Percentiles rank a stretch among this genome's conserved stretches.
phyloP scores from a whole-genome alignment of 169 alveolate species.

The Ophryocystis elektroscirrha region DNA sequence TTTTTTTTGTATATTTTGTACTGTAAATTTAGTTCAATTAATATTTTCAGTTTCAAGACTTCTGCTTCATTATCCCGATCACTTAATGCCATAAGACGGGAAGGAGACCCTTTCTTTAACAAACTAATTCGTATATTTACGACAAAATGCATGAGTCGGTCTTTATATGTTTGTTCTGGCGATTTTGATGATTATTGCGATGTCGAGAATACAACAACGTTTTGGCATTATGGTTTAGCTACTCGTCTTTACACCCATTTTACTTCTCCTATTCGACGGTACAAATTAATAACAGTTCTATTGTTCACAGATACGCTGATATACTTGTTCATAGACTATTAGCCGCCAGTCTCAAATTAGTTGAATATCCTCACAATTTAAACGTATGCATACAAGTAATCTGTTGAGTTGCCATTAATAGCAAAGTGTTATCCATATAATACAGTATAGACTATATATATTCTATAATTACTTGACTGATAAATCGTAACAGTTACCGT shows the following conservation, averaged over 20 bases:
- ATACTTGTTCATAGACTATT: conserved; percentile 28
- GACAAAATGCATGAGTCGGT: conserved; percentile 75
- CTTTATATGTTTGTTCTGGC: conserved; percentile 35
- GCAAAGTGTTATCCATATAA: not conserved
- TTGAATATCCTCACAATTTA: too few species aligned
- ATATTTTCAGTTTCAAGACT: not conserved
- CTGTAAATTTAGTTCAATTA: not conserved
- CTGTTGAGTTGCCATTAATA: not conserved
- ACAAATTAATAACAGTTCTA: conserved; percentile 79
- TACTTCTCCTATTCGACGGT: conserved; percentile 97
- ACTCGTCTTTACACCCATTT: conserved; percentile 93
- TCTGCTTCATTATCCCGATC: conserved; percentile 17
- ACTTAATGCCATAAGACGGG: conserved; percentile 11
- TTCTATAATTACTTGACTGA: too few species aligned
- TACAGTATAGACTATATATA: not conserved
- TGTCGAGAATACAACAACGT: too few species aligned
- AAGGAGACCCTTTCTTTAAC: conserved; percentile 55
- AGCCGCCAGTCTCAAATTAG: too few species aligned
- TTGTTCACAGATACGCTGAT: conserved; percentile 18
- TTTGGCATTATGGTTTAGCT: conserved; percentile 81
- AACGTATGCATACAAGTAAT: too few species aligned
- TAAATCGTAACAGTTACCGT: too few species aligned
- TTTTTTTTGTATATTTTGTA: too few species aligned
- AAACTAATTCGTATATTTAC: conserved; percentile 60
- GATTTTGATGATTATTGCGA: conserved; percentile 11